Conservation (phyloP, 2,329 filamentous ascomycete species). For the Cladosporium oxysporum region DNA sequence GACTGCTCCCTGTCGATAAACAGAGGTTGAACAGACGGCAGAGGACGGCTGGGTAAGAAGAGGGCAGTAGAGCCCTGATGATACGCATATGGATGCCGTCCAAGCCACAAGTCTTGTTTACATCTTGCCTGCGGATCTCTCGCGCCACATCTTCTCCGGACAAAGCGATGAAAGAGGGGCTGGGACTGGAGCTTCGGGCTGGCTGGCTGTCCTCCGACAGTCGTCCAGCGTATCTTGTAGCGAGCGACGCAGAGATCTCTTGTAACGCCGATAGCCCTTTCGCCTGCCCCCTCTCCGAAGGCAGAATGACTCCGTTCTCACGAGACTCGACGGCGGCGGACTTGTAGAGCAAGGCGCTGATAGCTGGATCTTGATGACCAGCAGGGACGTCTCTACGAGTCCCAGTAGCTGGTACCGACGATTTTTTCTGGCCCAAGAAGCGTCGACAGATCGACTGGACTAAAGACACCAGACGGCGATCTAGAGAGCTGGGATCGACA, state of each 20-base stretch:
- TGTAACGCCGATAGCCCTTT: not conserved
- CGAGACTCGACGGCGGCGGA: too few species aligned
- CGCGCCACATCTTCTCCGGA: not conserved
- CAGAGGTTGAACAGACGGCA: not conserved
- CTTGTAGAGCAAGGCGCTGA: not conserved
- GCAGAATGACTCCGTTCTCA: not conserved
- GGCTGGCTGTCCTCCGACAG: not conserved
- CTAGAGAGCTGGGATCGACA: not conserved
- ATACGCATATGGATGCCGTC: not conserved
- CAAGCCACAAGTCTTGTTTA: not conserved
- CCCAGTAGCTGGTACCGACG: not conserved
- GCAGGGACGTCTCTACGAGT: not conserved
- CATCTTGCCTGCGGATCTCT: not conserved
- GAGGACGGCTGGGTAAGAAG: not conserved
- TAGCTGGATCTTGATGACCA: not conserved
- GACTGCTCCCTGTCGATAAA: not conserved
- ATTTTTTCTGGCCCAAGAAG: not conserved
- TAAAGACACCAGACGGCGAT: not conserved
- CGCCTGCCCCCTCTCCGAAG: not conserved
- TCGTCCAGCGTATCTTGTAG: not conserved
- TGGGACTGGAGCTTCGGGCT: not conserved
- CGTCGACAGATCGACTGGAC: slow-evolving; percentile 1
- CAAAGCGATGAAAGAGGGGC: not conserved
- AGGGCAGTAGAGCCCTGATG: not conserved
- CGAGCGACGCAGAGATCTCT: not conserved